Conservation (phyloP, 768 basidiomycete genomes). For the Favolaschia claudopus region DNA sequence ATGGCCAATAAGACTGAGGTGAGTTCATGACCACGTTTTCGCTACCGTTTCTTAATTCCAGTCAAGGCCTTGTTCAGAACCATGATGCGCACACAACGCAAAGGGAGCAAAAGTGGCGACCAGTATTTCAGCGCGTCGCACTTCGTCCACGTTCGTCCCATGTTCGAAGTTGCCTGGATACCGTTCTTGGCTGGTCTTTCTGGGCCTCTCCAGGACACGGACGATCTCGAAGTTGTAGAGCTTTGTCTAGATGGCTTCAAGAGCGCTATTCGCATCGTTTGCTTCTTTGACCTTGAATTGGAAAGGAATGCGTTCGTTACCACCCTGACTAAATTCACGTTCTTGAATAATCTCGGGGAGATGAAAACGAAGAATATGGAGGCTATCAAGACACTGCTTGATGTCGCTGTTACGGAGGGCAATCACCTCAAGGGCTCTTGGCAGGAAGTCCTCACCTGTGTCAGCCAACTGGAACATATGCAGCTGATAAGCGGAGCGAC, state of each 20-base stretch:
- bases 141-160: slow-evolving; percentile 94
- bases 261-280: slow-evolving; percentile 94
- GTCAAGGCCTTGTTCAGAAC: slow-evolving; percentile 87
- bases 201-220: slow-evolving; percentile 92
- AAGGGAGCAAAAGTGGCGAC: slow-evolving; percentile 76
- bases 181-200: slow-evolving; percentile 96
- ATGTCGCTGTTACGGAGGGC: slow-evolving; percentile 96
- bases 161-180: slow-evolving; percentile 99
- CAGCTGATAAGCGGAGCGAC: slow-evolving; percentile 93
- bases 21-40: slow-evolving; percentile 18
- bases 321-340: slow-evolving; percentile 95
- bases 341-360: slow-evolving; percentile 96
- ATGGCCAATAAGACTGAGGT: slow-evolving; percentile 98
- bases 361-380: slow-evolving; percentile 99
- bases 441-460: slow-evolving; percentile 96
- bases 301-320: slow-evolving; percentile 99
- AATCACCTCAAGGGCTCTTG: slow-evolving; percentile 95
- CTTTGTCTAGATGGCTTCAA: slow-evolving; percentile 96
- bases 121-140: slow-evolving; percentile 98
- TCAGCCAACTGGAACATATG: slow-evolving; percentile 98
- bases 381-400: slow-evolving; percentile 93
- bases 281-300: slow-evolving; percentile 96
- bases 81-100: slow-evolving; percentile 91
- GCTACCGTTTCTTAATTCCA: slow-evolving; percentile 18
- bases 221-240: slow-evolving; percentile 91